phyloP scores from a whole-genome alignment of 768 basidiomycete species.

The Suillus brevipes region DNA sequence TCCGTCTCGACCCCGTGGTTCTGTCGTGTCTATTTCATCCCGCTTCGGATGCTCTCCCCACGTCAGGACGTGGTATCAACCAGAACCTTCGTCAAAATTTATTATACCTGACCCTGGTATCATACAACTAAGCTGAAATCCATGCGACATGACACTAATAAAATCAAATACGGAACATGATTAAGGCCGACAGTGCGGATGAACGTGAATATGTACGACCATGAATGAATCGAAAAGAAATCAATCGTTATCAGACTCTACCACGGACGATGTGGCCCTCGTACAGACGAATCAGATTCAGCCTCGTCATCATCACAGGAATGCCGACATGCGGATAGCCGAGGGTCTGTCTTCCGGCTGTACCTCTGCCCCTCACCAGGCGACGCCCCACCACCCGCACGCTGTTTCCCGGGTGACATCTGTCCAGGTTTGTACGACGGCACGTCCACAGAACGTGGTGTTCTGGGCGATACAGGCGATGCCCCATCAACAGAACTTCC shows the following conservation, averaged over 20 bases:
- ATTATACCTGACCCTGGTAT: slow-evolving; percentile 8
- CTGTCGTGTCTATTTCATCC: slow-evolving; percentile 5
- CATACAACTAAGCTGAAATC: slow-evolving; percentile 8
- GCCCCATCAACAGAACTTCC: slow-evolving; percentile 49
- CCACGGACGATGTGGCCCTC: slow-evolving; percentile 48
- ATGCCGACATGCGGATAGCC: slow-evolving; percentile 28
- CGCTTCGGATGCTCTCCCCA: neutral
- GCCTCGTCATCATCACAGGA: slow-evolving; percentile 35
- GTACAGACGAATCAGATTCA: slow-evolving; percentile 36
- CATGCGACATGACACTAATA: slow-evolving; percentile 9
- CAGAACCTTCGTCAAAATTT: neutral
- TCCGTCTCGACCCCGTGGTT: slow-evolving; percentile 11
- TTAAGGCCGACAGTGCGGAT: slow-evolving; percentile 11
- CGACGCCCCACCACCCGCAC: slow-evolving; percentile 5
- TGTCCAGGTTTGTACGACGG: slow-evolving; percentile 18
- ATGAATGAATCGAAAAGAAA: neutral
- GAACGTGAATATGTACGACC: slow-evolving; percentile 11
- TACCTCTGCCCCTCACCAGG: slow-evolving; percentile 17
- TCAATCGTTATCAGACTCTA: slow-evolving; percentile 20
- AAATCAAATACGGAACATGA: slow-evolving; percentile 10
- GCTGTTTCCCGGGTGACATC: slow-evolving; percentile 16
- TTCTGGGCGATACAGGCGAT: slow-evolving; percentile 56
- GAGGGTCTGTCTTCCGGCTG: slow-evolving; percentile 23
- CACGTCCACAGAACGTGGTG: slow-evolving; percentile 46
- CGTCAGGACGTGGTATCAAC: neutral